Percentiles rank a stretch among this genome's conserved stretches.
phyloP scores from a whole-genome alignment of 108 stramenopile genomes.

The Skeletonema potamos region DNA sequence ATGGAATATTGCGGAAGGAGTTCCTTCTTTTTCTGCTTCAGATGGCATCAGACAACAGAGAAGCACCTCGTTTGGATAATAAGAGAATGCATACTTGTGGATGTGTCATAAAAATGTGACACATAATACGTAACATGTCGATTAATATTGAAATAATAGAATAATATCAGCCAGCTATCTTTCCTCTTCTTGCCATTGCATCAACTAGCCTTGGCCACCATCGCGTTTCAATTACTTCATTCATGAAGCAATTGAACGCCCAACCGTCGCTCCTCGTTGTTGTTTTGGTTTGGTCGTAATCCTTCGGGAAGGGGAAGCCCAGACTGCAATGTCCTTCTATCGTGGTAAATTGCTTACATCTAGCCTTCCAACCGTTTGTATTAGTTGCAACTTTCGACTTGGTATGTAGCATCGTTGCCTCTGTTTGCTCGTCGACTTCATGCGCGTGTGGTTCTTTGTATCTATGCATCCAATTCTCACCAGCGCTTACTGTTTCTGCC shows the following conservation, averaged over 20 bases:
- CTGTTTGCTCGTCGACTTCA: slow-evolving; percentile 68
- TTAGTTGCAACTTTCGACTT: slow-evolving; percentile 81
- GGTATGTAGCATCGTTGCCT: slow-evolving; percentile 86
- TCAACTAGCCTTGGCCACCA: slow-evolving; percentile 65
- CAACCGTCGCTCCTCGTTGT: slow-evolving; percentile 39
- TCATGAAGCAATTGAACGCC: slow-evolving; percentile 82
- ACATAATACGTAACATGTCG: not conserved
- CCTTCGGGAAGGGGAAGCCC: slow-evolving; percentile 68
- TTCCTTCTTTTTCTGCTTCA: slow-evolving; percentile 23
- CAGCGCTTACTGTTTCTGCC: slow-evolving; percentile 35
- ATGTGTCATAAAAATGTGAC: too few species aligned
- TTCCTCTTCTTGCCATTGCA: slow-evolving; percentile 16
- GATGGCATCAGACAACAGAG: not conserved
- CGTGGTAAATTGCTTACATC: slow-evolving; percentile 29
- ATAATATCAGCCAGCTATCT: not conserved
- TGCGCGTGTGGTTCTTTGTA: slow-evolving; percentile 57
- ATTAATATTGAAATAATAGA: not conserved
- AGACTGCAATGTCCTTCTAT: slow-evolving; percentile 48
- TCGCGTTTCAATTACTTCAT: slow-evolving; percentile 70
- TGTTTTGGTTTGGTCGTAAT: slow-evolving; percentile 13
- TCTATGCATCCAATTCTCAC: slow-evolving; percentile 35
- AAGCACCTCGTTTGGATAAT: slow-evolving; percentile 23
- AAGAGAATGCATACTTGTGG: slow-evolving; percentile 28
- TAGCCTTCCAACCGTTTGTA: slow-evolving; percentile 52
- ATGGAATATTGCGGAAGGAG: slow-evolving; percentile 35